Percentiles rank a stretch among this genome's conserved stretches.
phyloP scores from a whole-genome alignment of 2,329 filamentous ascomycete genomes.

The Aspergillus sp. region DNA sequence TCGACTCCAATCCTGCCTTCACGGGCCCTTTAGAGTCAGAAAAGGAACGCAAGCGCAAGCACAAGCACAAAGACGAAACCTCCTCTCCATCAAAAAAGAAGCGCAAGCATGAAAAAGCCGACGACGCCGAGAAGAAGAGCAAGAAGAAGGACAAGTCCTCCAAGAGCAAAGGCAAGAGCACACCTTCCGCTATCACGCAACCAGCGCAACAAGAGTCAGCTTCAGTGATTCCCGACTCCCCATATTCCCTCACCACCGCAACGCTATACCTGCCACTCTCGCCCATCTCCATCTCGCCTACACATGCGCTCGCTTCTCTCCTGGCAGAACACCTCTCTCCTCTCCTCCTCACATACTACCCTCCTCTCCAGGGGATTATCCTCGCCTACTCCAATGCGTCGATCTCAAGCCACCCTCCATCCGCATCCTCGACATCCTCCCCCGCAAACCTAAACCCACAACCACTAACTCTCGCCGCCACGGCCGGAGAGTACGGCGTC shows the following conservation, averaged over 20 bases:
- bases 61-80: constrained; percentile 51
- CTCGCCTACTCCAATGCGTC: constrained; percentile 57
- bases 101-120: constrained; percentile 42
- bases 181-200: constrained; percentile 27
- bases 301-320: constrained; percentile 60
- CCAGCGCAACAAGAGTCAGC: constrained; percentile 29
- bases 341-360: constrained; percentile 66
- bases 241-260: constrained; percentile 78
- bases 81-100: constrained; percentile 46
- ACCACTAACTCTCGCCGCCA: constrained; percentile 47
- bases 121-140: constrained; percentile 27
- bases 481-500: constrained; percentile 79
- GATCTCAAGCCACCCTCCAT: constrained; percentile 46
- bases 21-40: constrained; percentile 32
- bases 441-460: constrained; percentile 37
- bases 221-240: constrained; percentile 57
- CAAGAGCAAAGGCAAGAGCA: constrained; percentile 28
- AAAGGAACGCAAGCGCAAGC: constrained; percentile 47
- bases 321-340: constrained; percentile 66
- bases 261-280: constrained; percentile 71
- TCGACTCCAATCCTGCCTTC: constrained; percentile 34
- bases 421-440: constrained; percentile 35
- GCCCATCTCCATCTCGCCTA: constrained; percentile 58
- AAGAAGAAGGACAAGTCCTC: constrained; percentile 19
- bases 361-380: constrained; percentile 62